Evolutionary conservation across 768 basidiomycete species (phyloP).

Genomic region (Termitomyces sp.): DNA sequence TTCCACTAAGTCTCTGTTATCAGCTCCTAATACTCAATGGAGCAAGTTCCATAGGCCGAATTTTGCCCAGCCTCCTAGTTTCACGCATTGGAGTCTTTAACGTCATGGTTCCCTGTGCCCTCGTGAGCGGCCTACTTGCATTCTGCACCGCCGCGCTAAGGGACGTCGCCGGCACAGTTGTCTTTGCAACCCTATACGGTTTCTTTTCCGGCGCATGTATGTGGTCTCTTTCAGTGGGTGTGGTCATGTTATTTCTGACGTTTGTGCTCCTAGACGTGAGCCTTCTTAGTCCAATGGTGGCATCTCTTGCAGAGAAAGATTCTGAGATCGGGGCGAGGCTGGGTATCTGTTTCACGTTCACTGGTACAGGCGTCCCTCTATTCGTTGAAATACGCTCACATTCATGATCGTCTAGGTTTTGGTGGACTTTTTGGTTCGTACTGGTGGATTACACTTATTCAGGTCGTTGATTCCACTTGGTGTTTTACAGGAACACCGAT

Average conservation of each 20-base stretch:
- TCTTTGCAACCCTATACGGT: constrained; percentile 32
- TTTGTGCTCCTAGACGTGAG: constrained; percentile 23
- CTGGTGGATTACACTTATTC: background rate
- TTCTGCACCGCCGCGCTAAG: constrained; percentile 29
- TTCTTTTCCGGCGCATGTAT: constrained; percentile 35
- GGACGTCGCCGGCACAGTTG: constrained; percentile 20
- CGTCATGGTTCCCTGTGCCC: constrained; percentile 24
- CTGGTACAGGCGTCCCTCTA: background rate
- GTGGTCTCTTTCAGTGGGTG: constrained; percentile 9
- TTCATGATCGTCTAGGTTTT: constrained; percentile 22
- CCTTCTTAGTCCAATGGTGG: constrained; percentile 38
- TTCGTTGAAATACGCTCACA: background rate
- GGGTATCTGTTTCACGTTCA: constrained; percentile 39
- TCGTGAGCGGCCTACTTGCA: constrained; percentile 22
- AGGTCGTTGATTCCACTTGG: background rate
- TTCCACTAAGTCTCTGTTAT: constrained; percentile 7
- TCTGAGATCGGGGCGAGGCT: constrained; percentile 52
- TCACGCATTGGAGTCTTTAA: constrained; percentile 21
- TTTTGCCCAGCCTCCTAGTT: constrained; percentile 28
- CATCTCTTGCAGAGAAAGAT: constrained; percentile 34
- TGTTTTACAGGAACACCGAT: constrained; percentile 44
- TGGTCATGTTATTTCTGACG: background rate
- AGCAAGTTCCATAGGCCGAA: constrained; percentile 31
- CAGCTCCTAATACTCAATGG: constrained; percentile 51
- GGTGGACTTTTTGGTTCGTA: constrained; percentile 34